Conservation (phyloP, 1,139 yeast genomes). For the Blastobotrys serpentis region DNA sequence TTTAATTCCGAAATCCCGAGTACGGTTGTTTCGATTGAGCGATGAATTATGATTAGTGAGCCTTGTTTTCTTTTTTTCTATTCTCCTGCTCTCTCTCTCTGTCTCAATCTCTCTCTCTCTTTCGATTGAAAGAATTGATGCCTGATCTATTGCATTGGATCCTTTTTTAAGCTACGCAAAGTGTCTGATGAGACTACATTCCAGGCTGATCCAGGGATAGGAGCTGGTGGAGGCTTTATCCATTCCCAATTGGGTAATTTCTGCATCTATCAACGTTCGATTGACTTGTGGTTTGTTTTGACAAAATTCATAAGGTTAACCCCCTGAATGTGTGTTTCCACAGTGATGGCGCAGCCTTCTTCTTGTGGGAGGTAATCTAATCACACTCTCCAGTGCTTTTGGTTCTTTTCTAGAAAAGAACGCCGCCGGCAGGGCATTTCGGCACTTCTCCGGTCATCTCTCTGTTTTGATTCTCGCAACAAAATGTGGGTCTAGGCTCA, state of each 20-base stretch:
- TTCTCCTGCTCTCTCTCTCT: neutral
- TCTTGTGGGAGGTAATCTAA: too few relatives aligned
- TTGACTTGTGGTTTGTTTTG: neutral
- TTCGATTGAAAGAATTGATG: too few relatives aligned
- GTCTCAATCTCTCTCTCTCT: neutral
- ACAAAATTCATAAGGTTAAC: neutral
- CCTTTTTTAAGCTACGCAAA: neutral
- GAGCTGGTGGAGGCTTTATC: neutral
- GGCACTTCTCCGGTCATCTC: too few relatives aligned
- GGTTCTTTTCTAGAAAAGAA: too few relatives aligned
- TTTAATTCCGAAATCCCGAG: neutral
- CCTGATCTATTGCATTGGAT: neutral
- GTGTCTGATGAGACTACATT: neutral
- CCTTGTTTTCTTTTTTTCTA: too few relatives aligned
- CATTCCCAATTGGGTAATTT: neutral
- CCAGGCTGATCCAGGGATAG: neutral
- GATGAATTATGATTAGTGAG: too few relatives aligned
- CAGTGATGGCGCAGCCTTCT: too few relatives aligned
- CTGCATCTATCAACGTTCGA: slow-evolving; percentile 9
- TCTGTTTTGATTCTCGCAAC: too few relatives aligned
- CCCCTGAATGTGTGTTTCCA: neutral
- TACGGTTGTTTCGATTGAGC: neutral
- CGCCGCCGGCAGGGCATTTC: too few relatives aligned
- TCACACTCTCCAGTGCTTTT: too few relatives aligned
- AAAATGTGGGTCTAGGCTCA: too few relatives aligned